phyloP scores from a whole-genome alignment of 2,329 filamentous ascomycete genomes.

The Kalaharituber pfeilii region DNA sequence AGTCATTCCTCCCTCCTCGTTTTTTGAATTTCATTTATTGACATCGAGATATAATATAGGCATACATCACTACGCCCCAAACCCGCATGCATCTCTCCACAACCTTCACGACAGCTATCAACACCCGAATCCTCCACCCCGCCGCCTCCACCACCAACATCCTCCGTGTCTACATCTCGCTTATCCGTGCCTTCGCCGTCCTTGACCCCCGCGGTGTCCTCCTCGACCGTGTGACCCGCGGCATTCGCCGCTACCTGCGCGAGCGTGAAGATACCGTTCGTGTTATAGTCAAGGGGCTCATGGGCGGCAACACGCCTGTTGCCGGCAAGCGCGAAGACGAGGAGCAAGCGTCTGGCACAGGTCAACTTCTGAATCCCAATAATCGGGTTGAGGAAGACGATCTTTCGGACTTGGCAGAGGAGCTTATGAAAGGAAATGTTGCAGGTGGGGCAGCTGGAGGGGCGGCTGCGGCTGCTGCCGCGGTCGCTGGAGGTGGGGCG shows the following conservation, averaged over 20 bases:
- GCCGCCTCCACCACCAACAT: slow-evolving; percentile 50
- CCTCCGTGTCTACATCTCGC: slow-evolving; percentile 48
- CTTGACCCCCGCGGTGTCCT: slow-evolving; percentile 49
- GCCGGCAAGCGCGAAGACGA: slow-evolving; percentile 23
- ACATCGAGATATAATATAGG: slow-evolving; percentile 31
- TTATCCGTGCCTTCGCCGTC: slow-evolving; percentile 45
- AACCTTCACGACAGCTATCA: slow-evolving; percentile 48
- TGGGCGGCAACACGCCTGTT: slow-evolving; percentile 36
- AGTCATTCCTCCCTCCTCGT: slow-evolving; percentile 23
- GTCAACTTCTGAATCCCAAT: slow-evolving; percentile 29
- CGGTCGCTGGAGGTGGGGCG: slow-evolving; percentile 14
- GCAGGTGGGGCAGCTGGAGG: too few relatives aligned
- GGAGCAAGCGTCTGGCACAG: slow-evolving; percentile 1
- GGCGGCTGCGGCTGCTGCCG: slow-evolving; percentile 11
- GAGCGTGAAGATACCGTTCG: slow-evolving; percentile 48
- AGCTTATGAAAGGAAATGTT: slow-evolving; percentile 5
- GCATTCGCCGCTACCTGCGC: slow-evolving; percentile 45
- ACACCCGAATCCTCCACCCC: slow-evolving; percentile 52
- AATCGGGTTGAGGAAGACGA: slow-evolving; percentile 30
- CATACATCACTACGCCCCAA: slow-evolving; percentile 49
- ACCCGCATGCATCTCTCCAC: slow-evolving; percentile 53
- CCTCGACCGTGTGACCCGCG: slow-evolving; percentile 47
- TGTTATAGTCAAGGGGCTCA: slow-evolving; percentile 45
- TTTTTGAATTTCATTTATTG: neutral
- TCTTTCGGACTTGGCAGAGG: slow-evolving; percentile 13